Evolutionary conservation across 2,329 filamentous ascomycete genomes (phyloP).

Genomic region (Pseudocercospora vitis): DNA sequence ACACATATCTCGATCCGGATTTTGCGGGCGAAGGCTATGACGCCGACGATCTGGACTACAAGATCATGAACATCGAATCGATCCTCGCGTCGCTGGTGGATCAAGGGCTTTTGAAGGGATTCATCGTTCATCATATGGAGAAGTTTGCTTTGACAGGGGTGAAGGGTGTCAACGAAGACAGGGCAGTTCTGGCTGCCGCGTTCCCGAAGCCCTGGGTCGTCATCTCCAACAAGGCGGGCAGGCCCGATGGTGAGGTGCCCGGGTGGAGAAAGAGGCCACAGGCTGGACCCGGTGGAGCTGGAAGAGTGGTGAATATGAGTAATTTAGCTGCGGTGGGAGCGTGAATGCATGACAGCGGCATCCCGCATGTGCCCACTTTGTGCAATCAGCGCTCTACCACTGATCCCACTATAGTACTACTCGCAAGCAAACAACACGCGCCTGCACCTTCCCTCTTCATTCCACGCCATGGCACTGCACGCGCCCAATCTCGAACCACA

Average conservation of each 20-base stretch:
- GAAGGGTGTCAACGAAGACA: slow-evolving; percentile 54
- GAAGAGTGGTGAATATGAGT: slow-evolving; percentile 58
- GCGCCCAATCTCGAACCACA: too few relatives aligned
- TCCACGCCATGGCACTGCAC: too few relatives aligned
- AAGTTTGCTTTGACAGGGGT: slow-evolving; percentile 82
- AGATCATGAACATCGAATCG: slow-evolving; percentile 58
- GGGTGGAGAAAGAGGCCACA: slow-evolving; percentile 65
- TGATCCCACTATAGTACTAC: too few relatives aligned
- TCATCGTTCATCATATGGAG: slow-evolving; percentile 72
- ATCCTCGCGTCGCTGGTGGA: slow-evolving; percentile 74
- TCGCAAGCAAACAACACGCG: too few relatives aligned
- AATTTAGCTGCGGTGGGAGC: slow-evolving; percentile 52
- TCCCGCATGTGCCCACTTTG: too few relatives aligned
- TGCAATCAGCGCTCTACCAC: too few relatives aligned
- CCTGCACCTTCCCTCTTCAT: too few relatives aligned
- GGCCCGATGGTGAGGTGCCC: slow-evolving; percentile 63
- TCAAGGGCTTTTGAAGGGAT: slow-evolving; percentile 80
- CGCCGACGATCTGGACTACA: slow-evolving; percentile 46
- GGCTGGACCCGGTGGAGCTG: slow-evolving; percentile 33
- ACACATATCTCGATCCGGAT: slow-evolving; percentile 50
- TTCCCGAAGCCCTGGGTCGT: slow-evolving; percentile 75
- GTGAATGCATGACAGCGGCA: too few relatives aligned
- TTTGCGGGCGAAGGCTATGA: slow-evolving; percentile 41
- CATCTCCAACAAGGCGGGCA: slow-evolving; percentile 59
- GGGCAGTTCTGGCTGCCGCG: slow-evolving; percentile 59